Conservation (phyloP, 129 eudicot genomes). For the Mikania micrantha region DNA sequence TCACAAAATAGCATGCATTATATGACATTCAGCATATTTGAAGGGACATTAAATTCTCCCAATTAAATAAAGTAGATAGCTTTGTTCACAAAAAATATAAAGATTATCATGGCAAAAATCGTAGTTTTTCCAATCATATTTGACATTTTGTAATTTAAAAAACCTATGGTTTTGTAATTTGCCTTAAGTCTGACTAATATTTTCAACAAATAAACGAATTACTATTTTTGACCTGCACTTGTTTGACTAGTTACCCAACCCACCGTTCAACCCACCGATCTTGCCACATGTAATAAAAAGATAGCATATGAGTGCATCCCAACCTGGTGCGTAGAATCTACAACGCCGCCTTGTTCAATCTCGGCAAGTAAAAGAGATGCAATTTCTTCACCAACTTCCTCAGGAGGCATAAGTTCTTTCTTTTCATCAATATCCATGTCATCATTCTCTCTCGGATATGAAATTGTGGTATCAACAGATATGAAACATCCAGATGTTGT, state of each 20-base stretch:
- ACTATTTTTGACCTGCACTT: neutral
- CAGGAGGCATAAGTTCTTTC: slow-evolving; percentile 68
- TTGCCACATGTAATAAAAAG: neutral
- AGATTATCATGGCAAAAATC: neutral
- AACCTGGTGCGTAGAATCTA: slow-evolving; percentile 98
- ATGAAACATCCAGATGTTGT: slow-evolving; percentile 83
- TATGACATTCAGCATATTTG: neutral
- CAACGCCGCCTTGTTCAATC: slow-evolving; percentile 91
- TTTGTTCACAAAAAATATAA: neutral
- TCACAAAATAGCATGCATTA: neutral
- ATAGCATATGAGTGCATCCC: neutral
- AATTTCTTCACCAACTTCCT: slow-evolving; percentile 75
- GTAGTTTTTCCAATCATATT: neutral
- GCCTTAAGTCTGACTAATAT: too few relatives aligned
- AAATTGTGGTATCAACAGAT: slow-evolving; percentile 76
- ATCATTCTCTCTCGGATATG: slow-evolving; percentile 46
- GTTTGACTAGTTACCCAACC: neutral
- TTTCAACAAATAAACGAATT: neutral
- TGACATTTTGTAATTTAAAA: neutral
- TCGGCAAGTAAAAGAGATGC: slow-evolving; percentile 69
- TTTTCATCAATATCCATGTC: slow-evolving; percentile 68
- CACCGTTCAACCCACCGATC: neutral
- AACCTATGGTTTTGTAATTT: neutral
- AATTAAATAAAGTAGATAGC: neutral
- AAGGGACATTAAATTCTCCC: neutral